Conservation (phyloP, 371 early-diverging fungal genomes). For the Actinomortierella ambigua region DNA sequence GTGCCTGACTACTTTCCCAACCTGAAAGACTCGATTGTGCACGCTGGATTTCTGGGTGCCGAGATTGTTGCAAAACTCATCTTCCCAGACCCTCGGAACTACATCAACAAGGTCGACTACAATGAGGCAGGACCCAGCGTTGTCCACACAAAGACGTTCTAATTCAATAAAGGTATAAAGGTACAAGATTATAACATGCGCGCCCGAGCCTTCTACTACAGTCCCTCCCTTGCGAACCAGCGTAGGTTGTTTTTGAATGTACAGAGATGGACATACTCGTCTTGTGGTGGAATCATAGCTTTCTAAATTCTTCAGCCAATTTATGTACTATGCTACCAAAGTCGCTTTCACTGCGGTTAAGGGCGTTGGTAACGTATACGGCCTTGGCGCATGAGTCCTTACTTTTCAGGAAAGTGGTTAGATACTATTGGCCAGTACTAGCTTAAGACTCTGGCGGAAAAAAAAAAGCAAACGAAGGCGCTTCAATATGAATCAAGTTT, state of each 20-base stretch:
- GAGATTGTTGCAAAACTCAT: conserved; percentile 81
- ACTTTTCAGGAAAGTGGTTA: neutral
- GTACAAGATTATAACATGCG: too few relatives aligned
- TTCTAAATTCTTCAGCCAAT: neutral
- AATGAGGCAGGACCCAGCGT: conserved; percentile 79
- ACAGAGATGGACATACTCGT: neutral
- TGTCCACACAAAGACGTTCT: conserved; percentile 63
- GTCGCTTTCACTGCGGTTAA: neutral
- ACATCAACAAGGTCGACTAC: conserved; percentile 83
- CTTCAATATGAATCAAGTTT: neutral
- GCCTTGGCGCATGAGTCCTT: neutral
- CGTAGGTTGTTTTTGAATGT: too few relatives aligned
- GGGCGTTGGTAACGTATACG: neutral
- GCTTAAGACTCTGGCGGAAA: neutral
- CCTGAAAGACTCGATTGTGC: conserved; percentile 68
- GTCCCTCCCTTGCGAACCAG: too few relatives aligned
- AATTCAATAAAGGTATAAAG: conserved; percentile 12
- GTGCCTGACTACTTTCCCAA: conserved; percentile 81
- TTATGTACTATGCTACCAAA: neutral
- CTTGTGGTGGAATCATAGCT: neutral
- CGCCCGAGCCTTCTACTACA: neutral
- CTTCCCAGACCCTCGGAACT: conserved; percentile 70
- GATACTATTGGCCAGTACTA: conserved; percentile 1
- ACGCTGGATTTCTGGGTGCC: conserved; percentile 76
- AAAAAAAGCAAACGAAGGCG: neutral